Evolutionary conservation across 257 asterid species (phyloP).

Genomic region (Ehretia macrophylla): DNA sequence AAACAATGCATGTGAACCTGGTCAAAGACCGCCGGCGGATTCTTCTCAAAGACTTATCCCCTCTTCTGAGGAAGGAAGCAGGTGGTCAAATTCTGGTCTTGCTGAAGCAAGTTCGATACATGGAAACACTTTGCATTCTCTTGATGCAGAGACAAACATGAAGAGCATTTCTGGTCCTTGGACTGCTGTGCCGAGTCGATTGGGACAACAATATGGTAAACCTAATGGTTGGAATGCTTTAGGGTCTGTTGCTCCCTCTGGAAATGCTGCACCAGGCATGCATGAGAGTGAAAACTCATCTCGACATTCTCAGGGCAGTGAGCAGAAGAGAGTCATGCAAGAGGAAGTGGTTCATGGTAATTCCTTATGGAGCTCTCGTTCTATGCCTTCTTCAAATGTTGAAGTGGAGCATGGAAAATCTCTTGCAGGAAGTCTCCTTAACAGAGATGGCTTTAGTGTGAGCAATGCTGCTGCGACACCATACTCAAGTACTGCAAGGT

Average conservation of each 20-base stretch:
- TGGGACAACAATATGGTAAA: constrained; percentile 26
- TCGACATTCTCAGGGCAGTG: constrained; percentile 31
- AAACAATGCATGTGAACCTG: constrained; percentile 29
- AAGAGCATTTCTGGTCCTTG: constrained; percentile 28
- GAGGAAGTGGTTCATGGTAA: constrained; percentile 38
- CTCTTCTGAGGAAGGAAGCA: constrained; percentile 38
- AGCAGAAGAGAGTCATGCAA: constrained; percentile 36
- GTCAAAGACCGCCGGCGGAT: constrained; percentile 29
- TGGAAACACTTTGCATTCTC: constrained; percentile 39
- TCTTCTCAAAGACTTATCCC: constrained; percentile 37
- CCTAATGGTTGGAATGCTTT: constrained; percentile 50
- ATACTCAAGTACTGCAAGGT: constrained; percentile 30
- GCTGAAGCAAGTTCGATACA: constrained; percentile 31
- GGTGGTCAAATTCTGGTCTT: constrained; percentile 33
- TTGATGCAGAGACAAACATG: constrained; percentile 31
- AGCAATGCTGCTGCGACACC: constrained; percentile 34
- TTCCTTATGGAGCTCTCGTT: constrained; percentile 42
- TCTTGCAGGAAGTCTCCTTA: constrained; percentile 29
- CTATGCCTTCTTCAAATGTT: constrained; percentile 36
- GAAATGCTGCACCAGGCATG: constrained; percentile 32
- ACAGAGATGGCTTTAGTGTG: constrained; percentile 38
- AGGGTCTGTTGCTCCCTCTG: constrained; percentile 37
- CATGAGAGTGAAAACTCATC: constrained; percentile 37
- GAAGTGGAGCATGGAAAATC: constrained; percentile 39
- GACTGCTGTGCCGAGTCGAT: constrained; percentile 34